phyloP scores from a whole-genome alignment of 441 rosid species.

The Dalechampia spathulata region DNA sequence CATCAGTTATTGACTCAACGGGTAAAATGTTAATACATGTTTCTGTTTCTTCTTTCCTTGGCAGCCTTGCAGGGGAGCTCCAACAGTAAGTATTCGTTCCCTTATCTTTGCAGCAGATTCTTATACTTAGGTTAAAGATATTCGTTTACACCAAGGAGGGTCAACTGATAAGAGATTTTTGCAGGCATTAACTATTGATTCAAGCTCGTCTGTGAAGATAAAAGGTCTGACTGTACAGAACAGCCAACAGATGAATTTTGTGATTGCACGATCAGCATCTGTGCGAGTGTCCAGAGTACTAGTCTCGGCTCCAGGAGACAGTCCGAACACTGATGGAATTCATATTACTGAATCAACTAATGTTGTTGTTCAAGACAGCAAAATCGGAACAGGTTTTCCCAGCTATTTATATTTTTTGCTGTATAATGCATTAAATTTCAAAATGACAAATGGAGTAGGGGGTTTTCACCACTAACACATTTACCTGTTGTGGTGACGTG shows the following conservation, averaged over 20 bases:
- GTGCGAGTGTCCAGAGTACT: slow-evolving; percentile 56
- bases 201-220: slow-evolving; percentile 71
- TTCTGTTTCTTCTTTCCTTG: slow-evolving; percentile 20
- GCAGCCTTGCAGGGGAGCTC: slow-evolving; percentile 95
- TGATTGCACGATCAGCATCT: slow-evolving; percentile 56
- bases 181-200: slow-evolving; percentile 91
- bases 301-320: slow-evolving; percentile 81
- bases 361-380: slow-evolving; percentile 70
- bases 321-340: slow-evolving; percentile 97
- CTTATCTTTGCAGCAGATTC: slow-evolving; percentile 7
- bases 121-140: no score
- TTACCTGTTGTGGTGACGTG: slow-evolving; percentile 1
- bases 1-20: no score
- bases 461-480: no score
- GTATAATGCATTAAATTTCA: not conserved
- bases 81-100: slow-evolving; percentile 53
- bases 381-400: slow-evolving; percentile 96
- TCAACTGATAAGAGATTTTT: slow-evolving; percentile 19
- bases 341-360: slow-evolving; percentile 81
- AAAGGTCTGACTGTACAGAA: slow-evolving; percentile 73
- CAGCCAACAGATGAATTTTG: slow-evolving; percentile 95
- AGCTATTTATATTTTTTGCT: not conserved
- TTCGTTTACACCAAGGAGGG: no score
- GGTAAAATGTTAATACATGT: slow-evolving; percentile 26
- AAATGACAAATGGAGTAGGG: not conserved